These are phyloP conservation scores for Blastomyces parvus DNA, from an alignment of 2,329 filamentous ascomycete species.

Conservation along the genomic window DNA sequence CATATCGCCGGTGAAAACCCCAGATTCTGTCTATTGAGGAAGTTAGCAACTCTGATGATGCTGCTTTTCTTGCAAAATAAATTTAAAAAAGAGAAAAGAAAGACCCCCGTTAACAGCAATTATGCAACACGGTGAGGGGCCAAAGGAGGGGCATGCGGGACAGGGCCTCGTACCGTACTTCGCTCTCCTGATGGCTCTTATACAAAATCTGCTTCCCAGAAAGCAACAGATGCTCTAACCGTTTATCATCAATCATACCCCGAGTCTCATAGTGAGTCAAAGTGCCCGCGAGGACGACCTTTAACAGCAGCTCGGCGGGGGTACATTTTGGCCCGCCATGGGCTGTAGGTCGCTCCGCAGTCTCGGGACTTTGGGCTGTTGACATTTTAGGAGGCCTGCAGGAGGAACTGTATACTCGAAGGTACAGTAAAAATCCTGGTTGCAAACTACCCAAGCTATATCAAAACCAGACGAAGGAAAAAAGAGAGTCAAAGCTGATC, in stretches of 20 bases:
- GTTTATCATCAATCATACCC: conserved; percentile 51
- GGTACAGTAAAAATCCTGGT: too few species aligned
- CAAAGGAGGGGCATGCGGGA: not conserved
- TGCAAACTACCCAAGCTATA: not conserved
- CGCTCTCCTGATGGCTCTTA: conserved; percentile 47
- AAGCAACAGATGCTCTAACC: conserved; percentile 48
- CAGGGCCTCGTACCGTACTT: conserved; percentile 38
- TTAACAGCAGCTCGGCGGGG: conserved; percentile 40
- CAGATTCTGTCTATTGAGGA: conserved; percentile 42
- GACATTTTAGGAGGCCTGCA: conserved; percentile 22
- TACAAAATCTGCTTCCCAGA: conserved; percentile 52
- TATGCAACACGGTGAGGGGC: not conserved
- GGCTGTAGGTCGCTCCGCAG: conserved; percentile 20
- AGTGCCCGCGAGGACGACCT: conserved; percentile 39
- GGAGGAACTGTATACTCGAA: not conserved
- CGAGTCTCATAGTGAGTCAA: conserved; percentile 52
- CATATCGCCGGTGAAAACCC: conserved; percentile 50
- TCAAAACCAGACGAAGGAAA: not conserved
- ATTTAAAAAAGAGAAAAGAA: not conserved
- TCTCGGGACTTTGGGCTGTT: conserved; percentile 9
- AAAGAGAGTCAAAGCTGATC: not conserved
- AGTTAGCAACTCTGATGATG: conserved; percentile 3
- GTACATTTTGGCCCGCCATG: conserved; percentile 32
- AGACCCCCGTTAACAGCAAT: not conserved
- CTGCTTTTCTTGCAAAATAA: not conserved